phyloP scores from a whole-genome alignment of 306 rosid species.

The Cicer cuneatum region DNA sequence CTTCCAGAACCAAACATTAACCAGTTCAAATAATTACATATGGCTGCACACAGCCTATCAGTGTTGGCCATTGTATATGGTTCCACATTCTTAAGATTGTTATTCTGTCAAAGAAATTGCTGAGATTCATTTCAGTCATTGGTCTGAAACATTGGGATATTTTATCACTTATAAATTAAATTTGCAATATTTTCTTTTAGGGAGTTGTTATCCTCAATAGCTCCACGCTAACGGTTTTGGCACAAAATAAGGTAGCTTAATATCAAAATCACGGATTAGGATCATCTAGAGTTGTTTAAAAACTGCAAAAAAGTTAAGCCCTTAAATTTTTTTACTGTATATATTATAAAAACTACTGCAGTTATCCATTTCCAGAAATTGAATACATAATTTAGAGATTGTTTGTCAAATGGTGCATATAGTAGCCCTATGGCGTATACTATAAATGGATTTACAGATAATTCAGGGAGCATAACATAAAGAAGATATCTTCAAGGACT shows the following conservation, averaged over 20 bases:
- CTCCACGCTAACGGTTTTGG: conserved; percentile 6
- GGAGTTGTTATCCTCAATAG: conserved; percentile 9
- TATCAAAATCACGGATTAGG: conserved; percentile 14
- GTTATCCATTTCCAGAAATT: conserved; percentile 17
- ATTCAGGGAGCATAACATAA: conserved; percentile 1
- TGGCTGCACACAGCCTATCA: background rate
- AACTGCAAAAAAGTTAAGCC: background rate
- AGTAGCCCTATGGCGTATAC: background rate
- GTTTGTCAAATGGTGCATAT: background rate
- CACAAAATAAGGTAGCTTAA: background rate
- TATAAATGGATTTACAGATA: conserved; percentile 33
- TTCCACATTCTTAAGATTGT: conserved; percentile 15
- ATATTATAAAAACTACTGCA: background rate
- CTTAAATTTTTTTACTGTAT: conserved; percentile 1
- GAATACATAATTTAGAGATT: conserved; percentile 1
- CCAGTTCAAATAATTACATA: conserved; percentile 36
- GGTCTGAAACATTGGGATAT: conserved; percentile 21
- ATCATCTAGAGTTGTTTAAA: background rate
- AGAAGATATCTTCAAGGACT: conserved; percentile 21
- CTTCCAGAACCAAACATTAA: conserved; percentile 51
- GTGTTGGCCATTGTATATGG: background rate
- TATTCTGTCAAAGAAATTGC: conserved; percentile 12
- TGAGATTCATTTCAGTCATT: background rate
- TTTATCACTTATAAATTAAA: background rate
- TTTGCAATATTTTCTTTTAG: conserved; percentile 25